These are phyloP conservation scores for Podospora pseudopauciseta DNA, from an alignment of 495 filamentous ascomycete species.

Conservation along the genomic window DNA sequence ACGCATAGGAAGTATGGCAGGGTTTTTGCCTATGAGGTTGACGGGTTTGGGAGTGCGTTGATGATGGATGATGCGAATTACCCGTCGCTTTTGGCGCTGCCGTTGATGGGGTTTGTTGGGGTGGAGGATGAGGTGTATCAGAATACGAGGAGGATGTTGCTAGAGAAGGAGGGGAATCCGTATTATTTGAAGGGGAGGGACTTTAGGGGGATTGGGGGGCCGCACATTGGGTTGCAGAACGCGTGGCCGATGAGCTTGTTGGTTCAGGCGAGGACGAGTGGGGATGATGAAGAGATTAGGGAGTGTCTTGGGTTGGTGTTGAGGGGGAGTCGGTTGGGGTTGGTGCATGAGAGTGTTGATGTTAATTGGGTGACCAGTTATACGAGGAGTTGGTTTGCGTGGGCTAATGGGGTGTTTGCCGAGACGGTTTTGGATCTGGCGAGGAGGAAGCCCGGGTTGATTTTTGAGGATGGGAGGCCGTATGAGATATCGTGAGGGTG, in stretches of 20 bases:
- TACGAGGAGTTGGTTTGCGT: conserved; percentile 92
- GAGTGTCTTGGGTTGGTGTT: conserved; percentile 68
- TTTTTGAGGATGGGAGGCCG: conserved; percentile 64
- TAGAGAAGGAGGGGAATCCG: conserved; percentile 74
- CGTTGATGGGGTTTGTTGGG: conserved; percentile 78
- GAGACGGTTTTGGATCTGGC: conserved; percentile 90
- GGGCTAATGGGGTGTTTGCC: conserved; percentile 95
- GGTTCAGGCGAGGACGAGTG: conserved; percentile 84
- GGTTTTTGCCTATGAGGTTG: conserved; percentile 95
- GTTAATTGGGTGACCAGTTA: conserved; percentile 71
- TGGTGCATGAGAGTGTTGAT: conserved; percentile 91
- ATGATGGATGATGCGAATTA: conserved; percentile 98
- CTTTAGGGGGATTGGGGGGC: conserved; percentile 84
- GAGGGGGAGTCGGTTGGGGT: conserved; percentile 65
- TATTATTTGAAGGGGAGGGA: conserved; percentile 79
- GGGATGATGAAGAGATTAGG: conserved; percentile 79
- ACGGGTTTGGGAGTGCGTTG: conserved; percentile 87
- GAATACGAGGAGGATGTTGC: conserved; percentile 90
- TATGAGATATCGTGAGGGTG: conserved; percentile 33
- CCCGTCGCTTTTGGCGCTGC: conserved; percentile 82
- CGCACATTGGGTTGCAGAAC: conserved; percentile 74
- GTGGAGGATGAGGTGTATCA: conserved; percentile 66
- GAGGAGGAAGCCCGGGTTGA: conserved; percentile 76
- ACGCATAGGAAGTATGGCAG: conserved; percentile 74
- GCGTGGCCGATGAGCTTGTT: conserved; percentile 98